Base-by-base conservation (phyloP, 1,139 yeast species). In the Pichia sp. region DNA sequence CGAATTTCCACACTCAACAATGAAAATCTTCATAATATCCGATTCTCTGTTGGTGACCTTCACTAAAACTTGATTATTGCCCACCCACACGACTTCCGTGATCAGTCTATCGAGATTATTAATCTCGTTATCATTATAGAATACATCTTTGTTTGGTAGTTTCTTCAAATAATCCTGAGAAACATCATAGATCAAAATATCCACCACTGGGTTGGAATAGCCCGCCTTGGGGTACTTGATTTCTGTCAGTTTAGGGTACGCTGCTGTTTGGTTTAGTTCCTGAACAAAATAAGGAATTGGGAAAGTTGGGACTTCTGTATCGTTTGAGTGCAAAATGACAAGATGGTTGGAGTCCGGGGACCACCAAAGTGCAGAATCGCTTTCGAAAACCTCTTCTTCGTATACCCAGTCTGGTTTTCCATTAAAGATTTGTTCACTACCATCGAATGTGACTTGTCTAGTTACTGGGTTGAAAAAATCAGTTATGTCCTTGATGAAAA, bases 371-470 rank as follows among this genome's bases (percentile, higher is more conserved):
- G 73, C 76, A 27, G 68, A 63, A 50, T 75, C 81, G 37, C 68
- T 57, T 27, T 67, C 71, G 48, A 68, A 73, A 3, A 77, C 81
- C 53, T 77, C 82, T 54, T 77, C 82, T 56, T 77, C 82, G 52
- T 77, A 77, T 8, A 77, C 80, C 82, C 82, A 77, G 54, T 77
- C 81, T 0, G 81, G 79, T 46, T 71, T 71, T 27, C 81, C 82
- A 51, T 77, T 68, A 55, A 76, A 75, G 3, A 75, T 62, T 43
- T 74, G 67, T 3, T 59, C 64, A 29, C 72, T 65, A 2, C 81
- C 82, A 54, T 77, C 82, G 44, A 46, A 52, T 1, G 81, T 75
- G 5, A 76, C 62, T 50, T 61, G 64, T 0, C 47, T 55, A 0
- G 65, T 47, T 4, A 52, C 43, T 6, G 55, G 52, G 26, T 50